These are phyloP conservation scores for Choanephora cucurbitarum DNA, from an alignment of 371 early-diverging fungal species.

Conservation along the genomic window DNA sequence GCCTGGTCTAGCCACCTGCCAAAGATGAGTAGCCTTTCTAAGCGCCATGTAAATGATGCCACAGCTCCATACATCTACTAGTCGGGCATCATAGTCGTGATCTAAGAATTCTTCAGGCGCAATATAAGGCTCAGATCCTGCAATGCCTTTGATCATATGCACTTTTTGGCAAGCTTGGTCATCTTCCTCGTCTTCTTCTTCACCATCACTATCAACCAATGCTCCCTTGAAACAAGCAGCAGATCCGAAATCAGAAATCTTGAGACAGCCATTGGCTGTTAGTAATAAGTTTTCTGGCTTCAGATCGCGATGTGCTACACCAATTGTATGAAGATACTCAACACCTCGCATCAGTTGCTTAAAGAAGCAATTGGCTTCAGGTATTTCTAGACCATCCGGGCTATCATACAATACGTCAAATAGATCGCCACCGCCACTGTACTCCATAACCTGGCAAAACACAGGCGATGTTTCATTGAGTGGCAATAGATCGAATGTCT, in stretches of 20 bases:
- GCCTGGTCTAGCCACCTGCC: constrained; percentile 44
- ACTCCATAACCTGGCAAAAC: constrained; percentile 74
- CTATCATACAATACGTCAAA: constrained; percentile 54
- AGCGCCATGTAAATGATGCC: constrained; percentile 52
- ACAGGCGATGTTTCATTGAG: constrained; percentile 52
- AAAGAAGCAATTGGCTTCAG: constrained; percentile 58
- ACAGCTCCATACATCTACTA: constrained; percentile 56
- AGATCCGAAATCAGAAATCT: constrained; percentile 89
- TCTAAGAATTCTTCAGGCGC: constrained; percentile 53
- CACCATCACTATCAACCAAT: constrained; percentile 19
- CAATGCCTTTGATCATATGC: constrained; percentile 37
- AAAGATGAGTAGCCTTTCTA: constrained; percentile 42
- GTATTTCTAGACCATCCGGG: constrained; percentile 37
- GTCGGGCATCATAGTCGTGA: constrained; percentile 43
- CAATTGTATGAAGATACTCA: constrained; percentile 61
- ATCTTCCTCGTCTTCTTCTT: constrained; percentile 32
- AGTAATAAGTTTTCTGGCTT: constrained; percentile 88
- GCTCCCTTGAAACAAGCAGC: constrained; percentile 54
- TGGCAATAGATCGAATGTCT: constrained; percentile 67
- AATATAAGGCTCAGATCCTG: constrained; percentile 58
- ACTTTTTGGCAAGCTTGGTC: constrained; percentile 19
- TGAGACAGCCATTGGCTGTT: constrained; percentile 75
- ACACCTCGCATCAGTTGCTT: constrained; percentile 70
- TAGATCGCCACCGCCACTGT: constrained; percentile 67
- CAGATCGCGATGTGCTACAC: constrained; percentile 73